Evolutionary conservation across 768 basidiomycete species (phyloP).

Genomic region (Mycena galopus): DNA sequence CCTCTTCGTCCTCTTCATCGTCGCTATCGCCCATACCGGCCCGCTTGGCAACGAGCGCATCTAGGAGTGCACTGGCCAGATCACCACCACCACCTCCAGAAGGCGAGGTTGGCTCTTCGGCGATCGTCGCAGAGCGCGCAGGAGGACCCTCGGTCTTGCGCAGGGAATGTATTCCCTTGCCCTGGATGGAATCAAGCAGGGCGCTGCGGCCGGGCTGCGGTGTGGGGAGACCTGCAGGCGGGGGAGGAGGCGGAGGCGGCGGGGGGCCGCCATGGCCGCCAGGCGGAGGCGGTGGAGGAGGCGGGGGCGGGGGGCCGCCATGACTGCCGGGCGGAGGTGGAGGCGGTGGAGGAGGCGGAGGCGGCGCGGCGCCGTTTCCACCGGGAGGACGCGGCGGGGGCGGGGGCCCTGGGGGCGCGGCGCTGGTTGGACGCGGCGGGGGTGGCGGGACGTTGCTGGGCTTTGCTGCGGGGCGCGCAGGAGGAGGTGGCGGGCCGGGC

Average conservation of each 20-base stretch:
- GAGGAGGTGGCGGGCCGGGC: slow-evolving; percentile 51
- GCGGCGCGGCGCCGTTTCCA: slow-evolving; percentile 51
- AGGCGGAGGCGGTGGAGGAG: slow-evolving; percentile 62
- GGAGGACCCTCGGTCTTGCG: slow-evolving; percentile 67
- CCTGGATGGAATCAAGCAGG: slow-evolving; percentile 85
- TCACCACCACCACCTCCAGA: slow-evolving; percentile 77
- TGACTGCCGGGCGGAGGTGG: slow-evolving; percentile 49
- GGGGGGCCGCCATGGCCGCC: slow-evolving; percentile 47
- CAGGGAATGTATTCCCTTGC: slow-evolving; percentile 79
- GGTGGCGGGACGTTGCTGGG: slow-evolving; percentile 49
- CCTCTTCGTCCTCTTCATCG: slow-evolving; percentile 82
- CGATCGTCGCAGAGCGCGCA: slow-evolving; percentile 49
- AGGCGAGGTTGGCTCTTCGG: slow-evolving; percentile 48
- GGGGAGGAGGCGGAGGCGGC: slow-evolving; percentile 47
- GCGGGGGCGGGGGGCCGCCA: slow-evolving; percentile 50
- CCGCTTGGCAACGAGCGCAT: slow-evolving; percentile 71
- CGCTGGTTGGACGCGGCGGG: slow-evolving; percentile 53
- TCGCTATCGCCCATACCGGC: slow-evolving; percentile 92
- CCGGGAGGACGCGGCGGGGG: slow-evolving; percentile 56
- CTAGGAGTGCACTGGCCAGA: slow-evolving; percentile 85
- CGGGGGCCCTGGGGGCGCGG: slow-evolving; percentile 45
- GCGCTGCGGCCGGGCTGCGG: slow-evolving; percentile 73
- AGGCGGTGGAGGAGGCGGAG: slow-evolving; percentile 48
- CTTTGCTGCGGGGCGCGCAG: slow-evolving; percentile 55
- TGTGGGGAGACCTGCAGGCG: slow-evolving; percentile 56